Base-by-base conservation (phyloP, 2,329 filamentous ascomycete species). In the Colletotrichum cereale region DNA sequence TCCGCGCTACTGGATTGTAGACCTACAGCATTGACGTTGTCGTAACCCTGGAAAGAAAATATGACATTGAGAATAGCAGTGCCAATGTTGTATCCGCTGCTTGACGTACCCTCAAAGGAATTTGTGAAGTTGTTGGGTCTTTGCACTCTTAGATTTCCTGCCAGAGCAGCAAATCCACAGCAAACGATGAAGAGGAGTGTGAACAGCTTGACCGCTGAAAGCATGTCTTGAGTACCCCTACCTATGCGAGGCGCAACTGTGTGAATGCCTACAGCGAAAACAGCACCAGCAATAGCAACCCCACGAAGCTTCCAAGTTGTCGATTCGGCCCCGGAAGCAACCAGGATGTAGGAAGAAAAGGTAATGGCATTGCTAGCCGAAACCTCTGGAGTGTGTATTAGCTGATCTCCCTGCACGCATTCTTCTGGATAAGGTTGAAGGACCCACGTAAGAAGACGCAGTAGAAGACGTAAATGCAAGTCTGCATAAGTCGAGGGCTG, bases 391-490 rank as follows among this genome's bases (percentile, higher is more conserved):
- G n/a, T 34, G 16, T n/a, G 18, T 16, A 26, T 68, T n/a, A 64
- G 21, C 40, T 2, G 10, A 5, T 11, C 7, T 34, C 12, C 24
- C 18, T 11, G 0, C n/a, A 29, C 11, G 3, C 14, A 40, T 40
- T 2, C 11, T 16, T 40, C 16, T 16, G 4, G 16, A 11, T 16
- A 14, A 16, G 38, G 5, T 40, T 40, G 7, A 16, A 38, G 10
- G 7, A 69, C 66, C 40, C 2, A 70, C 67, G 75, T 2, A 76
- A 61, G 21, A 76, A 76, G 1, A 75, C 68, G 44, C 75, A 76
- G 62, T 72, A 76, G 26, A 76, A 76, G 34, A 75, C 65, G 36
- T 76, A 76, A 3, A 76, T 75, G 44, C 75, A 76, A 0, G 74
- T 75, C 53, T 75, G 73, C 74, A 76, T 68, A 24, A 76, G 7